phyloP scores from a whole-genome alignment of 2,329 filamentous ascomycete genomes.

The Alternaria conjuncta region DNA sequence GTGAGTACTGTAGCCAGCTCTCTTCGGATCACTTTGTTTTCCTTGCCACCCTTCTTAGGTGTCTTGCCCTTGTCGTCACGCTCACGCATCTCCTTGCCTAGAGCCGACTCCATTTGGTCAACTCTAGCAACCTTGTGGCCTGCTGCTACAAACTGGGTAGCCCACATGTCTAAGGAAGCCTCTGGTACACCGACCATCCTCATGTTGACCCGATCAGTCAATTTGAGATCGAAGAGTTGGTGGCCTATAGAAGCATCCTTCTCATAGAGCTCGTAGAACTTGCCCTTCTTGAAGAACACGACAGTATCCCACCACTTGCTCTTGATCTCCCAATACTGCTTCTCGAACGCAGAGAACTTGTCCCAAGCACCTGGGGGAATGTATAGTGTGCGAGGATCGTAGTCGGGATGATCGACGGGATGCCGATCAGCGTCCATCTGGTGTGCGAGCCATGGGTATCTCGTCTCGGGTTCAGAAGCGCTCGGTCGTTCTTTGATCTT shows the following conservation, averaged over 20 bases:
- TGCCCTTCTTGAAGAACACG: slow-evolving; percentile 99
- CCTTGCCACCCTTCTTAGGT: slow-evolving; percentile 62
- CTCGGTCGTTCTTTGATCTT: slow-evolving; percentile 69
- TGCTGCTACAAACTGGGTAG: slow-evolving; percentile 97
- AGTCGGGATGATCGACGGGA: slow-evolving; percentile 79
- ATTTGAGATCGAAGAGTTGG: slow-evolving; percentile 95
- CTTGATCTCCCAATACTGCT: slow-evolving; percentile 99
- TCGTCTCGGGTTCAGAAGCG: slow-evolving; percentile 79
- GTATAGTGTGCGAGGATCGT: slow-evolving; percentile 88
- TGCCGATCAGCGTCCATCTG: slow-evolving; percentile 84
- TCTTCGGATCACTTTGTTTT: slow-evolving; percentile 90
- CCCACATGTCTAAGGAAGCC: slow-evolving; percentile 94
- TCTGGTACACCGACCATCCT: slow-evolving; percentile 99
- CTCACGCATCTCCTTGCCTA: slow-evolving; percentile 99
- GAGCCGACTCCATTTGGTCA: slow-evolving; percentile 93
- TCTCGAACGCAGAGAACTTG: slow-evolving; percentile 92
- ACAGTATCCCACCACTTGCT: slow-evolving; percentile 97
- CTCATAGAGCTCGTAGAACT: slow-evolving; percentile 98
- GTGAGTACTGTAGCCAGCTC: slow-evolving; percentile 92
- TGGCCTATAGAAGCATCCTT: slow-evolving; percentile 97
- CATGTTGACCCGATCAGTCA: slow-evolving; percentile 99
- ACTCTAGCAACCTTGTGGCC: slow-evolving; percentile 97
- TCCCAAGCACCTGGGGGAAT: slow-evolving; percentile 81
- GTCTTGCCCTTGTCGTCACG: slow-evolving; percentile 64
- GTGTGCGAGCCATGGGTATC: slow-evolving; percentile 90